Base-by-base conservation (phyloP, 495 filamentous ascomycete genomes). In the Talaromyces proteolyticus region DNA sequence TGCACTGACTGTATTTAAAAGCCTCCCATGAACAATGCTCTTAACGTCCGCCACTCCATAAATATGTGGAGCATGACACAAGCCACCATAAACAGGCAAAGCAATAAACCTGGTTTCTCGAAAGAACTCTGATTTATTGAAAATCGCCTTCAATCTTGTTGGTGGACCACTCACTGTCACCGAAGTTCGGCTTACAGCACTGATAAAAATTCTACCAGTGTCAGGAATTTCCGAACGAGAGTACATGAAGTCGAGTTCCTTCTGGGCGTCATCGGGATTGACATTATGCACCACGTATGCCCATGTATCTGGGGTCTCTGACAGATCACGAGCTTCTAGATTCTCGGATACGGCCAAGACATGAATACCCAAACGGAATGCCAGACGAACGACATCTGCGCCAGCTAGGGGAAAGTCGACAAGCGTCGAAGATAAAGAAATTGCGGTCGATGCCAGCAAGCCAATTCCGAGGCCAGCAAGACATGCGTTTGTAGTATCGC, bases 1-100 rank as follows among this genome's bases (percentile, higher is more conserved):
- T 3, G 70, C 62, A 53, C 73, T 79, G 5, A 80, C 84, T 58
- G 83, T 18, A 86, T 58, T 1, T 74, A 72, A 19, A 80, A 78
- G 23, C 62, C 68, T 12, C 79, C 74, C 22, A 62, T 67, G 2
- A 76, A 74, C 36, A 54, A 60, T 12, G 19, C 7, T 22, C 7
- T 53, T 8, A 3, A 67, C 54, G 54, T 74, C 49, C 1, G 57
- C 29, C 34, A 52, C 19, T 8, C 29, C 56, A 52, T 73, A 75
- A 16, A 77, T 46, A 56, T 77, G 67, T 0, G 52, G 26, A n/a
- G 67, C 72, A 52, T 75, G 71, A 47, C 70, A 73, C 3, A 72
- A 49, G 23, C 69, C 71, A 2, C 54, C 64, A 45, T 59, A 68
- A 3, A 68, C 58, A 17, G 67, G 67, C 21, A 70, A 41, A 10